phyloP scores from a whole-genome alignment of 495 filamentous ascomycete species.

The Xylaria palmicola region DNA sequence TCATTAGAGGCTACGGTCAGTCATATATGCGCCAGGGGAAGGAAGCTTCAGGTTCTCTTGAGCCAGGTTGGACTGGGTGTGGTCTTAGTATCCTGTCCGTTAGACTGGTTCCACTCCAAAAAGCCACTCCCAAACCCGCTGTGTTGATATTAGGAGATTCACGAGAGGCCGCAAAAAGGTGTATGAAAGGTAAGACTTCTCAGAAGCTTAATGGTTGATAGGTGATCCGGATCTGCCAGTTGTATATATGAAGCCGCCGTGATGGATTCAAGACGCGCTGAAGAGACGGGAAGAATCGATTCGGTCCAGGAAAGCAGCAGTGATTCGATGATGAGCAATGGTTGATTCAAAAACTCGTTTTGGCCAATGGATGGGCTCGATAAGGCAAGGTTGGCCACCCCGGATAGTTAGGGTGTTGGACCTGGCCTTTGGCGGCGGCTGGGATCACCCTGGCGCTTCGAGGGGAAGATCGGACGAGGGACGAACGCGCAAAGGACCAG shows the following conservation, averaged over 20 bases:
- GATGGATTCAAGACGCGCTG: background rate
- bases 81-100: slow-evolving; percentile 2
- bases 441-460: slow-evolving; percentile 17
- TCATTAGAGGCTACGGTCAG: slow-evolving; percentile 33
- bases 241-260: background rate
- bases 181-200: too few relatives aligned
- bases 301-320: background rate
- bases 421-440: slow-evolving; percentile 14
- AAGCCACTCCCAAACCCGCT: background rate
- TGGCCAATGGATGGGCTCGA: slow-evolving; percentile 4
- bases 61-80: background rate
- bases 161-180: background rate
- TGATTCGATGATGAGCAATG: background rate
- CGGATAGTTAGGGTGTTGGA: slow-evolving; percentile 18
- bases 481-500: slow-evolving; percentile 5
- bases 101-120: background rate
- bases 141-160: background rate
- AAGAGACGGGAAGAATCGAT: background rate
- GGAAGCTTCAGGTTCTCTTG: background rate
- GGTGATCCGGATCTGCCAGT: background rate
- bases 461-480: slow-evolving; percentile 13
- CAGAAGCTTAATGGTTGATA: background rate
- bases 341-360: slow-evolving; percentile 2
- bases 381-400: slow-evolving; percentile 13
- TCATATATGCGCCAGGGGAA: background rate